Base-by-base conservation (phyloP, 257 asterid species). In the Voacanga thouarsii region DNA sequence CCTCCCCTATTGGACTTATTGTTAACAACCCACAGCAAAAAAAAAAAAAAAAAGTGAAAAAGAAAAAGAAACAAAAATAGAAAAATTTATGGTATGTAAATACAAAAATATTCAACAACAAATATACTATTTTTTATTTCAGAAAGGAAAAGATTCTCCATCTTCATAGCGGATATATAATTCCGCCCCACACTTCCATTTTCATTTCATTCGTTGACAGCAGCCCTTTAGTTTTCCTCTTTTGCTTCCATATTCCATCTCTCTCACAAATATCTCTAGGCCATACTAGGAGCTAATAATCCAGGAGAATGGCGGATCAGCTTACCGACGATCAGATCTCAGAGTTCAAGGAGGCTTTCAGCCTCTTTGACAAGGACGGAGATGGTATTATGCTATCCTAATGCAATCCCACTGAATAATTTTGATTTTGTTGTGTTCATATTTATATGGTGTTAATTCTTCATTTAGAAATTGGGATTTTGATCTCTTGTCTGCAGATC, bases 331-430 rank as follows among this genome's bases (percentile, higher is more conserved):
- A 82, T 67, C 85, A 82, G 85, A 82, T 82, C 86, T 79, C 86
- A 15, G 86, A 83, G 80, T 83, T 83, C 74, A 83, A 83, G 83
- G 86, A 83, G 57, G 86, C 86, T 75, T 83, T 83, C 21, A 83
- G 86, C 81, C 83, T 83, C 0, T 83, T 83, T 61, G 86, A 83
- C 73, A 83, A 83, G 83, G 86, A 83, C 51, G 86, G 86, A 71
- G 86, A 83, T 79, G 86, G 86, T 83, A 80, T n/a, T 15, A 3
- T 49, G 4, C 61, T 24, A 49, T 71, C 47, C 39, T 6, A 8
- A 5, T 71, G 61, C 61, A 21, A 49, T 44, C 44, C 41, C 60
- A 47, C n/a, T 49, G 47, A 15, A 18, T 15, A 60, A 49, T 47
- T 47, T 41, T 67, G 72, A 39, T 19, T 39, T 41, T 19, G 30